Conservation (phyloP, 768 basidiomycete species). For the Xerocomus potaroensis region DNA sequence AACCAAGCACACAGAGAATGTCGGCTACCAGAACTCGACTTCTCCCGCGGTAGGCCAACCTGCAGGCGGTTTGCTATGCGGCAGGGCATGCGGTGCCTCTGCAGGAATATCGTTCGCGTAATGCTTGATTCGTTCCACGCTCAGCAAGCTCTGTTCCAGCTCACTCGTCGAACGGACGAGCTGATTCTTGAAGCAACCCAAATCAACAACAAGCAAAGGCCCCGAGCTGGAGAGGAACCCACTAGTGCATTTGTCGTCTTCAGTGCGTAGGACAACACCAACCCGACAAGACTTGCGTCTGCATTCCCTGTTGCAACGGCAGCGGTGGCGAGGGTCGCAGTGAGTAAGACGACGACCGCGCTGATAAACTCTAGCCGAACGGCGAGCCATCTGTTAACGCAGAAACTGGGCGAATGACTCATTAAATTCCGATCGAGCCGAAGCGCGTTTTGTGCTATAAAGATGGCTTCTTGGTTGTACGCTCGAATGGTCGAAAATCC, state of each 20-base stretch:
- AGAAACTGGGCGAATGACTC: conserved; percentile 65
- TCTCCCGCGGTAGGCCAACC: conserved; percentile 54
- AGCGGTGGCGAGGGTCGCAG: conserved; percentile 60
- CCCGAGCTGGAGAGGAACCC: conserved; percentile 17
- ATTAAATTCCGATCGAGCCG: conserved; percentile 85
- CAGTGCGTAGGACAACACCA: conserved; percentile 81
- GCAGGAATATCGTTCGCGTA: conserved; percentile 60
- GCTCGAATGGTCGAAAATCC: conserved; percentile 84
- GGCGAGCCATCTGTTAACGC: conserved; percentile 81
- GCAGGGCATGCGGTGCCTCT: conserved; percentile 69
- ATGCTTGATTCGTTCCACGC: conserved; percentile 80
- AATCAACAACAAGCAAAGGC: not conserved
- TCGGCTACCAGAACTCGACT: not conserved
- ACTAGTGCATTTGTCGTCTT: conserved; percentile 81
- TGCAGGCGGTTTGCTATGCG: conserved; percentile 45
- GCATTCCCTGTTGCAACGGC: conserved; percentile 71
- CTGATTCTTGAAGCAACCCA: conserved; percentile 35
- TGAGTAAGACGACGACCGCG: conserved; percentile 70
- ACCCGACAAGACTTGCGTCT: conserved; percentile 83
- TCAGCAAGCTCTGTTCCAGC: conserved; percentile 84
- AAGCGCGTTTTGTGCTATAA: conserved; percentile 64
- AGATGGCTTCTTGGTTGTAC: conserved; percentile 65
- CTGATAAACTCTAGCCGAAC: conserved; percentile 89
- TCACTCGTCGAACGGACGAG: conserved; percentile 79
- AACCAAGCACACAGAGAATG: not conserved